Percentiles rank a stretch among this genome's conserved stretches.
phyloP scores from a whole-genome alignment of 768 basidiomycete genomes.

The Amanita rimosa region DNA sequence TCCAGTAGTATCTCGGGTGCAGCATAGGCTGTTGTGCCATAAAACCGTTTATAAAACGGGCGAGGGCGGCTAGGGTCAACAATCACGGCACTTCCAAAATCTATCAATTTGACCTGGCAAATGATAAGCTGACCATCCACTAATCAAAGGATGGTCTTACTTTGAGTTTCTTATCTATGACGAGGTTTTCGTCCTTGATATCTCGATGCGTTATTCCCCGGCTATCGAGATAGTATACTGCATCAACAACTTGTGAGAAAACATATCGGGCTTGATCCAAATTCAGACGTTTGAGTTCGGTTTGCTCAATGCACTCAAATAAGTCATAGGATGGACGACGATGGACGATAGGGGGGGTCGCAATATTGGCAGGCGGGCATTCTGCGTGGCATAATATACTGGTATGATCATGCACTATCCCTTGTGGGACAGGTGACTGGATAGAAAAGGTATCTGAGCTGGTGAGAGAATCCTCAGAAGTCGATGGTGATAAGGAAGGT shows the following conservation, averaged over 20 bases:
- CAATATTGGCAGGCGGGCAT: conserved; percentile 8
- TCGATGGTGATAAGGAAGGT: conserved; percentile 48
- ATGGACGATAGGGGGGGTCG: conserved; percentile 31
- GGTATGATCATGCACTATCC: conserved; percentile 10
- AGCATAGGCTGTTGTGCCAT: conserved; percentile 92
- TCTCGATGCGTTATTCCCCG: conserved; percentile 90
- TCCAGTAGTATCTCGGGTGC: conserved; percentile 89
- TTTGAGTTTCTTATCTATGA: conserved; percentile 65
- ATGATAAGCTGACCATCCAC: neutral
- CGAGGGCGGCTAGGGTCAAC: conserved; percentile 51
- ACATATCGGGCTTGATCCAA: conserved; percentile 75
- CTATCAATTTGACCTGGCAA: conserved; percentile 83
- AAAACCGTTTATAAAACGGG: conserved; percentile 70
- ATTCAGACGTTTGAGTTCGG: conserved; percentile 63
- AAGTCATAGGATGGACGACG: conserved; percentile 83
- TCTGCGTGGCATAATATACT: conserved; percentile 12
- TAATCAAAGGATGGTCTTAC: conserved; percentile 21
- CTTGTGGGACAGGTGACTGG: neutral
- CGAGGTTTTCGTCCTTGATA: conserved; percentile 93
- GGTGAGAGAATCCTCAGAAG: conserved; percentile 32
- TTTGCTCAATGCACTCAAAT: conserved; percentile 92
- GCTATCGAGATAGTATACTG: conserved; percentile 67
- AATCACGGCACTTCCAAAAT: conserved; percentile 86
- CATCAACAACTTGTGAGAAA: conserved; percentile 82
- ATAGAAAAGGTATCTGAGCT: neutral